Percentiles rank a stretch among this genome's conserved stretches.
Conservation (phyloP, 768 basidiomycete genomes). For the Pleurotus platypus region DNA sequence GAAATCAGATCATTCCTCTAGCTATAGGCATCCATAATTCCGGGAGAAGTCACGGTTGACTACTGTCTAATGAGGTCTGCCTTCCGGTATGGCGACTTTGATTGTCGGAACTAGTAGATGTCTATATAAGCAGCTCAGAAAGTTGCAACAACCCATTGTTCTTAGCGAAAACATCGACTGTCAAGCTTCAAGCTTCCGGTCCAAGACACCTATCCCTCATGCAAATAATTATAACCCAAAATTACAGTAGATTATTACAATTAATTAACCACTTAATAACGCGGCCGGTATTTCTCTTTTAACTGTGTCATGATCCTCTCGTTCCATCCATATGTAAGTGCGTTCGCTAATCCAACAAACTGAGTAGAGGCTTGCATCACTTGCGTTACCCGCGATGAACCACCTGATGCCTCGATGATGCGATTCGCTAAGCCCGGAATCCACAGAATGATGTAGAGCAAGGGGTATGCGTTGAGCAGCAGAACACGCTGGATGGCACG, state of each 20-base stretch:
- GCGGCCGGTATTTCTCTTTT: background rate
- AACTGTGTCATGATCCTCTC: slow-evolving; percentile 10
- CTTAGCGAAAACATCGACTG: too few species aligned
- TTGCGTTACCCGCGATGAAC: slow-evolving; percentile 6
- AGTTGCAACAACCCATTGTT: too few species aligned
- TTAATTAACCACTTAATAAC: too few species aligned
- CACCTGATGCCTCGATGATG: slow-evolving; percentile 12
- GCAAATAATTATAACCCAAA: too few species aligned
- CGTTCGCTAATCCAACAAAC: slow-evolving; percentile 13
- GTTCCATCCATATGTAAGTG: slow-evolving; percentile 13
- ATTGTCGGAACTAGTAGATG: slow-evolving; percentile 96
- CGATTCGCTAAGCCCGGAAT: slow-evolving; percentile 13
- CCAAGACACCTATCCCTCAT: too few species aligned
- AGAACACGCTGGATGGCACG: slow-evolving; percentile 7
- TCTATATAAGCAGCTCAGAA: too few species aligned
- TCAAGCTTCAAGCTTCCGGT: too few species aligned
- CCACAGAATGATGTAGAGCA: slow-evolving; percentile 15
- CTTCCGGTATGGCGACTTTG: slow-evolving; percentile 81
- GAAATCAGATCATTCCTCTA: slow-evolving; percentile 51
- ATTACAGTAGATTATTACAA: too few species aligned
- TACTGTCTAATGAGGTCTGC: slow-evolving; percentile 88
- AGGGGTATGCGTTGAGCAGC: slow-evolving; percentile 13
- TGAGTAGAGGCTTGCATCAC: slow-evolving; percentile 12
- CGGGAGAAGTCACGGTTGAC: slow-evolving; percentile 96
- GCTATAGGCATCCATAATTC: slow-evolving; percentile 97